Evolutionary conservation across 148 eudicot genomes (phyloP), one percentile per base, ranked within the genome.

Genomic region (Arbutus unedo): DNA sequence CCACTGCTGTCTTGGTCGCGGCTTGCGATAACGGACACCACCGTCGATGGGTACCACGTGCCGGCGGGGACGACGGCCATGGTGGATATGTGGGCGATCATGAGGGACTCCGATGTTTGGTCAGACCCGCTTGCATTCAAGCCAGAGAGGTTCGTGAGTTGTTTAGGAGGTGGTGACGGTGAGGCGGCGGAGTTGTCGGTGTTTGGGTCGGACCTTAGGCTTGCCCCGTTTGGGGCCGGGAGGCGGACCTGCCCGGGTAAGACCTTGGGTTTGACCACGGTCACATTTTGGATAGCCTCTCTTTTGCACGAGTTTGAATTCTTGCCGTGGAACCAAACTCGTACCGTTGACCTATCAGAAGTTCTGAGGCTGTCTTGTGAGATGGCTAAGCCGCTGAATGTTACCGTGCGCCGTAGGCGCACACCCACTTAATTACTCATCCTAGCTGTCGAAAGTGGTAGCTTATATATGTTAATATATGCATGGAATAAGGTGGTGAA

Each of bases 211-310:
- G 98, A 95, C 25, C 73, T 95, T 57, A 89, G 97, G 85, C 88
- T 95, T 0, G 98, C 98, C 0, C 98, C 98, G 0, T 95, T 95
- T 44, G 98, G 98, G 79, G 83, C 98, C 9, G 98, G 98, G 1
- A 47, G 98, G 41, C 75, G 98, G 86, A 75, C 86, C 1, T 95
- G 98, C 62, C 98, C 97, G 2, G 98, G 98, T 0, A 95, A 95
- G 83, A 82, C 92, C 1, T 82, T 93, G 74, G 98, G 93, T 45
- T 13, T 93, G 81, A 79, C 92, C 44, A 95, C 98, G 13, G 97
- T 93, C 0, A 90, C 11, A 50, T 92, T 85, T 81, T 95, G 98
- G 98, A 88, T 93, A 13, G 97, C 92, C 9, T 70, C 89, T 6
- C 84, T 93, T 45, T 50, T 95, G 73, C 97, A 95, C 11, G 91